Base-by-base conservation (phyloP, 2,329 filamentous ascomycete genomes). In the Sphaerulina vaccinii region DNA sequence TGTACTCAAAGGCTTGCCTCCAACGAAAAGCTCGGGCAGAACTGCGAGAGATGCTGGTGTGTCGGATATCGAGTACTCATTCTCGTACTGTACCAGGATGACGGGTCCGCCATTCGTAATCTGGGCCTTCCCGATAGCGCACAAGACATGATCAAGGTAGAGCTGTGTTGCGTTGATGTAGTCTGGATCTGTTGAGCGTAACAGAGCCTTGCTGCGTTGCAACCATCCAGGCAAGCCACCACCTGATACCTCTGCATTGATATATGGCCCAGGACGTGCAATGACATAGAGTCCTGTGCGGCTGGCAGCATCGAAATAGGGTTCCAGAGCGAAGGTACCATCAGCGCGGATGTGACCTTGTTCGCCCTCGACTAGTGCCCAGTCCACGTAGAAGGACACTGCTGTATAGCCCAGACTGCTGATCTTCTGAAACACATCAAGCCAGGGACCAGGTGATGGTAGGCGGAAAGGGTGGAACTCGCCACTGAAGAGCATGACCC, bases 151-250 rank as follows among this genome's bases (percentile, higher is more conserved):
- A 5, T 75, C 68, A 57, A 83, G 78, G 58, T 90, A 88, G 56
- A 83, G 81, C 47, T 87, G 77, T 0, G 86, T 90, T 0, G 87
- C 80, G 18, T 79, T 73, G 5, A 90, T 70, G 58, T 80, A 92
- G 3, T 77, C 80, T 0, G 78, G 70, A 21, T 82, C 81, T 41
- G 75, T 73, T 0, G 86, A 87, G 53, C 88, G 77, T 47, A 90
- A 69, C 0, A 75, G 77, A 0, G 80, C 87, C 41, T 80, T 79
- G n/a, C 85, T 72, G 9, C 86, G 77, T 65, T 87, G 83, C 13
- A 91, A 66, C 88, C 88, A 93, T 1, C 88, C 88, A 0, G 89
- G 88, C 55, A 88, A 91, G 0, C 88, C 88, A 47, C 89, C 89
- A 0, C 87, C 88, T 5, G 81, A 83, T 0, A 76, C 81, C 67